phyloP scores from a whole-genome alignment of 306 rosid species.

The Trichosanthes cucumerina region DNA sequence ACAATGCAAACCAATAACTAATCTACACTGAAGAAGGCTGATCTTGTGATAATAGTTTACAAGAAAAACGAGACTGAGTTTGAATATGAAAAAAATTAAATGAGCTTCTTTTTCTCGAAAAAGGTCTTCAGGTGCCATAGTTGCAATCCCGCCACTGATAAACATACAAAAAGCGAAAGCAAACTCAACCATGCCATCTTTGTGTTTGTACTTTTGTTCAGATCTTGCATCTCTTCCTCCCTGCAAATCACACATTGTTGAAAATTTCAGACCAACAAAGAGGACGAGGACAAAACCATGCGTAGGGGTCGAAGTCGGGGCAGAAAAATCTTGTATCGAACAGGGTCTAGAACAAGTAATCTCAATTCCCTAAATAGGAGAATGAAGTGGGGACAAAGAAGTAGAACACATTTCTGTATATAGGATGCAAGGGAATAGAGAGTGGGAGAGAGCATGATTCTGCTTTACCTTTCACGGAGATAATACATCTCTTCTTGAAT shows the following conservation, averaged over 20 bases:
- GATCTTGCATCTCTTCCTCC: conserved; percentile 93
- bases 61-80: neutral
- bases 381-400: neutral
- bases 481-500: conserved; percentile 79
- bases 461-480: conserved; percentile 67
- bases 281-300: neutral
- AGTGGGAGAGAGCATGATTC: neutral
- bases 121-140: conserved; percentile 87
- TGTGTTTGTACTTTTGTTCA: conserved; percentile 51
- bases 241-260: conserved; percentile 23
- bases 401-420: neutral
- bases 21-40: conserved; percentile 5
- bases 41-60: neutral
- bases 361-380: neutral
- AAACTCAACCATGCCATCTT: conserved; percentile 77
- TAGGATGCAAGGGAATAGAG: neutral
- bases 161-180: conserved; percentile 61
- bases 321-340: neutral
- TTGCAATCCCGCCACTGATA: conserved; percentile 74
- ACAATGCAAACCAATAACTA: neutral
- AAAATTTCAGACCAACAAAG: neutral
- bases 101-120: conserved; percentile 91
- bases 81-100: conserved; percentile 15
- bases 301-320: neutral
- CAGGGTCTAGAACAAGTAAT: neutral